Evolutionary conservation across 306 rosid genomes (phyloP).

Genomic region (Luffa acutangula): DNA sequence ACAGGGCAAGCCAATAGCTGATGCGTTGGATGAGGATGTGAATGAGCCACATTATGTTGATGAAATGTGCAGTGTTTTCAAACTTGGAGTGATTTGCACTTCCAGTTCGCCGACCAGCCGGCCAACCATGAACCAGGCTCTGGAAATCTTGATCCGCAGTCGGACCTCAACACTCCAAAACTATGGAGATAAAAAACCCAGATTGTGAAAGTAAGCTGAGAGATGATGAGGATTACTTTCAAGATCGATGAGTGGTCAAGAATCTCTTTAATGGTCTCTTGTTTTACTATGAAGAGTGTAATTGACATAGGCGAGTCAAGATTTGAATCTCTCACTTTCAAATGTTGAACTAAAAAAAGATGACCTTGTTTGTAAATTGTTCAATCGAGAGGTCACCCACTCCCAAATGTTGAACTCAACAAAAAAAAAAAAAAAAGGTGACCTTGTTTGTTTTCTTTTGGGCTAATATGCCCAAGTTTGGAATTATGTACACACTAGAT

Average conservation of each 20-base stretch:
- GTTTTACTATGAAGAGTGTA: too few relatives aligned
- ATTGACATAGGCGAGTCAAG: too few relatives aligned
- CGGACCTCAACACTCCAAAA: background rate
- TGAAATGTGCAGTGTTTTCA: constrained; percentile 47
- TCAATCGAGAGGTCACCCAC: too few relatives aligned
- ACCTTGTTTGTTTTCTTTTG: too few relatives aligned
- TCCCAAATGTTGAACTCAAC: too few relatives aligned
- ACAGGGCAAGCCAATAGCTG: constrained; percentile 25
- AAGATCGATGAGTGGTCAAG: background rate
- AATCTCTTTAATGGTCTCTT: background rate
- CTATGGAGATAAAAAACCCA: background rate
- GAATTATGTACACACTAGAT: too few relatives aligned
- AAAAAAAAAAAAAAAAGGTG: too few relatives aligned
- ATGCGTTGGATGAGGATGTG: constrained; percentile 44
- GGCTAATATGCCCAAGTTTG: too few relatives aligned
- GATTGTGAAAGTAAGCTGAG: background rate
- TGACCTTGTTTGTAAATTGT: too few relatives aligned
- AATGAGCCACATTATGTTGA: constrained; percentile 32
- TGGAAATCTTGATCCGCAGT: constrained; percentile 30
- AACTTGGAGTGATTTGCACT: constrained; percentile 58
- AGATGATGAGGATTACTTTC: background rate
- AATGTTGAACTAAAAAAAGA: too few relatives aligned
- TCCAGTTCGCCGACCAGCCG: constrained; percentile 27
- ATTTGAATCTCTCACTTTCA: too few relatives aligned
- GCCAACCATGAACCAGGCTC: constrained; percentile 70